Conservation (phyloP, 805 yeast species). For the Kregervanrija delftensis region DNA sequence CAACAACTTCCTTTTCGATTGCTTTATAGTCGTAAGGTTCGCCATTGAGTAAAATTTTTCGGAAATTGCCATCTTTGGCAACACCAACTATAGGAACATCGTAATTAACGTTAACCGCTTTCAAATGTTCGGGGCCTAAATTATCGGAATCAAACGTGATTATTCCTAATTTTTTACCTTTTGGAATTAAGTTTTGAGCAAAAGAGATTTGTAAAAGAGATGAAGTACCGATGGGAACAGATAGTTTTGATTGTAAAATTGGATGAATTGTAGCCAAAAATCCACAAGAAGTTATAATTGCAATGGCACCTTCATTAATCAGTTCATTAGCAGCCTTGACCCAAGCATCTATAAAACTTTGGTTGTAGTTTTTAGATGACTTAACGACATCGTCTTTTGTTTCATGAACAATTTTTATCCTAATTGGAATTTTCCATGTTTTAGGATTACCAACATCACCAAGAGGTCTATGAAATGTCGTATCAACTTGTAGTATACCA, state of each 20-base stretch:
- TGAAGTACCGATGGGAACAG: conserved; percentile 27
- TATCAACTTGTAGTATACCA: no score
- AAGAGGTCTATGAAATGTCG: conserved; percentile 21
- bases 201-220: conserved; percentile 24
- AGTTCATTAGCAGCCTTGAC: conserved; percentile 22
- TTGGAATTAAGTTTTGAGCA: conserved; percentile 14
- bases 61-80: conserved; percentile 15
- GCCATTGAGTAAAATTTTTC: conserved; percentile 19
- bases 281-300: conserved; percentile 29
- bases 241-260: conserved; percentile 13
- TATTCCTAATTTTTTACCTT: conserved; percentile 20
- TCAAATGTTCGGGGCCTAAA: conserved; percentile 22
- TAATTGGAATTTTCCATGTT: conserved; percentile 21
- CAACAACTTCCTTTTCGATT: conserved; percentile 20
- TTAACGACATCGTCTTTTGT: conserved; percentile 22
- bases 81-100: conserved; percentile 20
- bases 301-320: conserved; percentile 25
- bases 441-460: conserved; percentile 23
- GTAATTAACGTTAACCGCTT: conserved; percentile 20
- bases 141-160: conserved; percentile 23
- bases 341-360: conserved; percentile 19
- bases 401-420: conserved; percentile 16
- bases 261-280: conserved; percentile 27
- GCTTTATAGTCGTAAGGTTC: conserved; percentile 19
- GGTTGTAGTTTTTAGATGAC: conserved; percentile 12